Base-by-base conservation (phyloP, 305 asterid genomes). In the Petunia hybrid region DNA sequence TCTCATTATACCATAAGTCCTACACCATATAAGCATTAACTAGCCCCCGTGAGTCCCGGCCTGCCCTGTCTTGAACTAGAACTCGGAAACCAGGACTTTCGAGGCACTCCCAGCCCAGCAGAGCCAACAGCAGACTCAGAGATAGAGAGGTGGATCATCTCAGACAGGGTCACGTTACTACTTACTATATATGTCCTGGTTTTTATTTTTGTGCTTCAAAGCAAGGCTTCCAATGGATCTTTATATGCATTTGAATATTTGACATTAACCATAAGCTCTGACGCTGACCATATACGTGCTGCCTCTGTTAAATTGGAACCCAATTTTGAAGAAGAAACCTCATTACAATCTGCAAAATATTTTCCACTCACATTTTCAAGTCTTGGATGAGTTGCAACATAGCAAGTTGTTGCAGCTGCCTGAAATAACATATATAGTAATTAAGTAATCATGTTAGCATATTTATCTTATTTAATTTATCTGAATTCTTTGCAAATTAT, bases 401-500 rank as follows among this genome's bases (percentile, higher is more conserved):
- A 95, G 81, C 99, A 95, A 43, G 95, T 94, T 2, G 99, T 95
- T 0, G 98, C 97, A 80, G 99, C 99, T 40, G 98, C 99, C 99
- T 95, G 90, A 42, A 59, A 78, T 16, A 48, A 8, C 5, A 42
- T 4, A 7, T 1, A 43, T 3, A 51, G 60, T 59, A 0, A 12
- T 39, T 56, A 51, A 82, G 45, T 79, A 42, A 31, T 13, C 61
- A 14, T 67, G 55, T 56, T 31, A 16, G 22, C 51, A 53, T 60
- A 51, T 65, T 14, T 76, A 13, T 12, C n/a, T 2, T 36, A 1
- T 36, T 31, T 6, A 57, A 1, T 22, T 8, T 48, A 57, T 14
- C 35, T 3, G 22, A 14, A 4, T 13, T 56, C 61, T 4, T 4
- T 14, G 4, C 22, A 6, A 56, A 13, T 56, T 56, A 56, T 57